These are phyloP conservation scores for Termitomyces bulborhizus DNA, from an alignment of 768 basidiomycete species.

Conservation along the genomic window DNA sequence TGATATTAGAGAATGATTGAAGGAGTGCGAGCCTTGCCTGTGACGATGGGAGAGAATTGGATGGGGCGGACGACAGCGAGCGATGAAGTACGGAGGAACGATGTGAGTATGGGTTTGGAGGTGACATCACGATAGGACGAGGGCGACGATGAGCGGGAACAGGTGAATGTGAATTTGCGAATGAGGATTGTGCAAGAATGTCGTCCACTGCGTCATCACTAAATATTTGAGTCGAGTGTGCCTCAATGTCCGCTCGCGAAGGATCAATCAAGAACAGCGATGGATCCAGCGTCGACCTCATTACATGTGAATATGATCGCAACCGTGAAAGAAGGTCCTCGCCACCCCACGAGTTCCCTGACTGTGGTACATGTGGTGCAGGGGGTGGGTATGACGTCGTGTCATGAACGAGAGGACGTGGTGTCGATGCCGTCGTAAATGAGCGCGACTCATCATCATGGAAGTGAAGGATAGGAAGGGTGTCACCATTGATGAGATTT, in stretches of 20 bases:
- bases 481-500: slow-evolving; percentile 81
- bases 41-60: slow-evolving; percentile 47
- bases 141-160: slow-evolving; percentile 81
- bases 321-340: slow-evolving; percentile 80
- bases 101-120: slow-evolving; percentile 51
- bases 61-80: slow-evolving; percentile 56
- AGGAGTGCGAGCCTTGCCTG: slow-evolving; percentile 78
- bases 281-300: slow-evolving; percentile 83
- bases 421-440: slow-evolving; percentile 47
- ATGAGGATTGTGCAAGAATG: slow-evolving; percentile 76
- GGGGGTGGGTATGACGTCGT: slow-evolving; percentile 60
- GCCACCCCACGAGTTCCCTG: slow-evolving; percentile 72
- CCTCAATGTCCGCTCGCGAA: slow-evolving; percentile 85
- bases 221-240: slow-evolving; percentile 80
- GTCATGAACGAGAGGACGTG: slow-evolving; percentile 25
- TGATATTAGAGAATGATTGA: slow-evolving; percentile 93
- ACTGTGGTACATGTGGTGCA: slow-evolving; percentile 37
- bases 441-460: slow-evolving; percentile 96
- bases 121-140: slow-evolving; percentile 44
- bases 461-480: slow-evolving; percentile 87
- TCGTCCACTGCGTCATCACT: slow-evolving; percentile 85
- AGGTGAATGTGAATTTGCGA: slow-evolving; percentile 70
- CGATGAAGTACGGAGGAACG: slow-evolving; percentile 78
- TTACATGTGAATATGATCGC: slow-evolving; percentile 68
- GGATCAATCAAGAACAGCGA: slow-evolving; percentile 90